These are phyloP conservation scores for Hymenoscyphus linearis DNA, from an alignment of 2,329 filamentous ascomycete species.

Conservation along the genomic window DNA sequence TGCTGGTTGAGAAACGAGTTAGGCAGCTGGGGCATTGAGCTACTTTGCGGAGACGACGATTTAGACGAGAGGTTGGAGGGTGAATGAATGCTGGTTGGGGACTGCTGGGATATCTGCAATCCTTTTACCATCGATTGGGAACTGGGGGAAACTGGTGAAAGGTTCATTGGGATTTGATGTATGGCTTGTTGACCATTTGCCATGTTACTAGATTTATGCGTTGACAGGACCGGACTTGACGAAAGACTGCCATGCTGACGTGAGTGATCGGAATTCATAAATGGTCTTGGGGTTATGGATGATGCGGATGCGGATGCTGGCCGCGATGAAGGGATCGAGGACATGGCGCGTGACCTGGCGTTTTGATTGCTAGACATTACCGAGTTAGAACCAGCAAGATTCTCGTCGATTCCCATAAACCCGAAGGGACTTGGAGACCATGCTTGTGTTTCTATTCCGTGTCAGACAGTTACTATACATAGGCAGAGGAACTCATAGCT, in stretches of 20 bases:
- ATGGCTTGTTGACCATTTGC: background rate
- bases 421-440: conserved; percentile 9
- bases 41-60: background rate
- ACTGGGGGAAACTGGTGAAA: background rate
- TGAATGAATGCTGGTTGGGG: background rate
- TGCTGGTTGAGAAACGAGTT: conserved; percentile 23
- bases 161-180: background rate
- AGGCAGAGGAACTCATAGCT: conserved; percentile 7
- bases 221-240: background rate
- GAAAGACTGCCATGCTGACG: background rate
- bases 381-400: conserved; percentile 1
- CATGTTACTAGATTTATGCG: background rate
- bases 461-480: background rate
- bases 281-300: background rate
- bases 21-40: conserved; percentile 2
- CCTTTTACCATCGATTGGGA: background rate
- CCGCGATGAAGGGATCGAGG: conserved; percentile 2
- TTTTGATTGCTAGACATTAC: conserved; percentile 3
- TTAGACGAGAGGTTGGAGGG: background rate
- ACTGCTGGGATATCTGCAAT: background rate
- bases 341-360: conserved; percentile 2
- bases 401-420: conserved; percentile 6
- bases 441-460: conserved; percentile 8
- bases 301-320: background rate
- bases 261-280: background rate